Base-by-base conservation (phyloP, 768 basidiomycete species). In the Lactarius sanguifluus region DNA sequence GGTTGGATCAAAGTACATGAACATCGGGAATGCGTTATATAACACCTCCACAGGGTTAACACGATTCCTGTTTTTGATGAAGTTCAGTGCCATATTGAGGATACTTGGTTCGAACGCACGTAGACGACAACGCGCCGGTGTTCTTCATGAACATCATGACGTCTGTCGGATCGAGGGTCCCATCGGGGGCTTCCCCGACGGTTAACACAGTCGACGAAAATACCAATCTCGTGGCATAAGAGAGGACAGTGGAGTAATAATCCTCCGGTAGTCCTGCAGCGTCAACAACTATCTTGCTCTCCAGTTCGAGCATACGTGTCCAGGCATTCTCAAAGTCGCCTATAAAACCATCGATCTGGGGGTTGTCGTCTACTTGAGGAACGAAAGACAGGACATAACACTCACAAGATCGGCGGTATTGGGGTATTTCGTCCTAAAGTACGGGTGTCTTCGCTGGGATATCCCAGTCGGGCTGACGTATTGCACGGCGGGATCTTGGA, bases 91-190 rank as follows among this genome's bases (percentile, higher is more conserved):
- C 13, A 15, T 52, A 23, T 52, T 15, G 50, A 25, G 6, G 12
- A 25, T 2, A 25, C 25, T 52, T 25, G 25, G 2, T 52, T 15
- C 23, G 13, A 52, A 62, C 62, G 41, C 40, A 68, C 66, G 30
- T 30, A 34, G 41, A 20, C 28, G 50, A 55, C 9, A 32, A 18
- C 6, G 40, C 6, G 25, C 52, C 67, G 32, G 38, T 59, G 25
- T 68, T 59, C 41, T 62, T 70, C 69, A 70, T 70, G 67, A 70
- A 70, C 69, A 70, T 70, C 63, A 68, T 70, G 8, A 68, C 69
- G 47, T 70, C 69, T 5, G 63, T 59, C 15, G 32, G 15, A 50
- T 68, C 43, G 47, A 38, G 25, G 2, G 38, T 15, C n/a, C 69
- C 67, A 2, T 50, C 41, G 30, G 67, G 20, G 41, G 52, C 40